phyloP scores from a whole-genome alignment of 2,329 filamentous ascomycete genomes.

The Aphanocladium album region DNA sequence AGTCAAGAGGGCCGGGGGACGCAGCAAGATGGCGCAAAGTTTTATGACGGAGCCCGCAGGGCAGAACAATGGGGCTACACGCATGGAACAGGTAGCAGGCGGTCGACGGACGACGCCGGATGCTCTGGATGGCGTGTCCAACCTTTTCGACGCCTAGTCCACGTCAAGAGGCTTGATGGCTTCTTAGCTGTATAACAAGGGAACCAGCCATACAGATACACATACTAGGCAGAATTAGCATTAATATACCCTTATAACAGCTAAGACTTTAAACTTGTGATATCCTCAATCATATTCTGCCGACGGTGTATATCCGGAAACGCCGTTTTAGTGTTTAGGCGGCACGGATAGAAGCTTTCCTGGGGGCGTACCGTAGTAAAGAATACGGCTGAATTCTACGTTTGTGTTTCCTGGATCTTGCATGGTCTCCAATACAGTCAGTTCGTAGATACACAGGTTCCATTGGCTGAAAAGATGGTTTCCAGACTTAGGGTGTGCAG shows the following conservation, averaged over 20 bases:
- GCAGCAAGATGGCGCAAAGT: slow-evolving; percentile 59
- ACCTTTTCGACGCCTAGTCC: slow-evolving; percentile 39
- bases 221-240: background rate
- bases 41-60: slow-evolving; percentile 55
- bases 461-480: too few species aligned
- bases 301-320: background rate
- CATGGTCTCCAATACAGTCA: too few species aligned
- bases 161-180: background rate
- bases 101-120: slow-evolving; percentile 41
- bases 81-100: slow-evolving; percentile 23
- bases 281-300: background rate
- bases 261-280: background rate
- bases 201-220: background rate
- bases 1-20: slow-evolving; percentile 37
- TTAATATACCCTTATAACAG: background rate
- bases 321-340: background rate
- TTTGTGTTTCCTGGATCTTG: too few species aligned
- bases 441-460: too few species aligned
- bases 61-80: slow-evolving; percentile 24
- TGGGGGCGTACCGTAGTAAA: too few species aligned
- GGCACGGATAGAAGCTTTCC: background rate
- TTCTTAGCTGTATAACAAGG: background rate
- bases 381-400: too few species aligned
- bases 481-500: too few species aligned
- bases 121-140: slow-evolving; percentile 50